Evolutionary conservation across 2,329 filamentous ascomycete genomes (phyloP), one percentile per base, ranked within the genome.

Genomic region (Akanthomyces lecanii): DNA sequence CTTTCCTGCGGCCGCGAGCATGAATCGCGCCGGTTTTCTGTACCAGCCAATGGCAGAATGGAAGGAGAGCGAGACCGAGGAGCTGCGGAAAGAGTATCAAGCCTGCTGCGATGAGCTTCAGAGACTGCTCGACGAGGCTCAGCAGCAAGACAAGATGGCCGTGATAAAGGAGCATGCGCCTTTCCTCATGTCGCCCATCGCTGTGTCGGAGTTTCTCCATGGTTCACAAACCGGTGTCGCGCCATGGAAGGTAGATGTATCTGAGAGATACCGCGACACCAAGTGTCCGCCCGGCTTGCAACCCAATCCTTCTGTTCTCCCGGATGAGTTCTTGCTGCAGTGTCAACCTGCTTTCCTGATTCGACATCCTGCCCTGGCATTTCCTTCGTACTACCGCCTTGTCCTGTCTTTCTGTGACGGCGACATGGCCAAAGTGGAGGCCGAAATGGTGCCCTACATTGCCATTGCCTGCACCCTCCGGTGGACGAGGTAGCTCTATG

Each of bases 301-400:
- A 3, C 25, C 23, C 25, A 76, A 76, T 65, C 47, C 70, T 36
- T 77, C 76, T 0, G 51, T 75, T 12, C 64, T 77, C 12, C 69
- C 76, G 1, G 72, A 77, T 63, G 70, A 70, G 33, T 73, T 74
- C 45, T 68, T 78, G 50, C 69, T 68, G 16, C 71, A 65, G 2
- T 76, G 69, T 67, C 67, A 68, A 33, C 67, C 74, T 4, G 69
- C 72, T 2, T 75, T 77, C 58, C 68, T 76, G 30, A 75, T 78
- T 61, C 70, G 76, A 1, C 74, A 78, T 62, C 77, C 76, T 4
- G 75, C 74, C 8, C 65, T 78, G 28, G 67, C 71, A 7, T 76
- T 75, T 47, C 71, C 75, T 5, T 78, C 76, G 1, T 66, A 72
- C 14, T 61, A 63, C 23, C 55, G 62, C 21, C 38, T 50, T 14